These are phyloP conservation scores for Cryptosporidium ubiquitum DNA, from an alignment of 169 alveolate genomes.

Conservation along the genomic window DNA sequence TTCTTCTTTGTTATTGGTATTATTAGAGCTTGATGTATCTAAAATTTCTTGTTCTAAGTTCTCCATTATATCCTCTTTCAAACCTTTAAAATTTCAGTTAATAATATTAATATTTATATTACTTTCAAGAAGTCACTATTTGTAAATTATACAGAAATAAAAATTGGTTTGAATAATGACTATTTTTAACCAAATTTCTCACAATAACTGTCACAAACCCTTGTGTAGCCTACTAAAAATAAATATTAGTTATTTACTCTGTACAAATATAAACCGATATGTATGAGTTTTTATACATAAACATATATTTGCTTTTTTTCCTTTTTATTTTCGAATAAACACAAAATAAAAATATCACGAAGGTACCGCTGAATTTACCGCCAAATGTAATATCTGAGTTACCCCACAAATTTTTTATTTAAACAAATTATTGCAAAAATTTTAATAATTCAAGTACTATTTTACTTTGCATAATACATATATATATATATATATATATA, in stretches of 20 bases:
- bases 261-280: no score
- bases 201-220: not conserved
- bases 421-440: not conserved
- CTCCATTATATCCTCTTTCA: conserved; percentile 4
- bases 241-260: no score
- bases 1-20: not conserved
- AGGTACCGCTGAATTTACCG: conserved; percentile 27
- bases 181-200: no score
- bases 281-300: not conserved
- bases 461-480: not conserved
- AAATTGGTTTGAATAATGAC: not conserved
- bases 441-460: not conserved
- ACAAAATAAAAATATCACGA: conserved; percentile 20
- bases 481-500: no score
- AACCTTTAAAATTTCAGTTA: not conserved
- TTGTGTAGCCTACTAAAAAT: not conserved
- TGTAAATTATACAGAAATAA: not conserved
- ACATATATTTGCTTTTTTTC: not conserved
- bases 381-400: not conserved
- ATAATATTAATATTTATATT: no score
- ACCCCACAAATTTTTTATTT: conserved; percentile 11
- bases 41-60: conserved; percentile 3
- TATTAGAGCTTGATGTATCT: not conserved
- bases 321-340: not conserved
- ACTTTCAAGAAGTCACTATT: no score